These are phyloP conservation scores for Saccharomycopsis babjevae DNA, from an alignment of 805 yeast species.

Conservation along the genomic window DNA sequence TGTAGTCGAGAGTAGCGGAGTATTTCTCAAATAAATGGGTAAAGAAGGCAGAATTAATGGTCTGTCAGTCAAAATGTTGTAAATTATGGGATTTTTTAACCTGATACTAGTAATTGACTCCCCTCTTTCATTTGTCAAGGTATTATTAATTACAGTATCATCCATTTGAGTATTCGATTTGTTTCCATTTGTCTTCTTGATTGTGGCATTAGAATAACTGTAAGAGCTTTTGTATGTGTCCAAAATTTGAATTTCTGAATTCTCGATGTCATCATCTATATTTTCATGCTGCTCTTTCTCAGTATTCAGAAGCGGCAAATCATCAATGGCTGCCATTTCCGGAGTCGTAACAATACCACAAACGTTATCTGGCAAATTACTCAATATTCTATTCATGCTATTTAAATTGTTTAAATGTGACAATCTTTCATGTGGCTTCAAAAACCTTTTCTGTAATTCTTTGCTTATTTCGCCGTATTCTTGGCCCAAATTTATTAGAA, in stretches of 20 bases:
- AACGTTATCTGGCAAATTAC: slow-evolving; percentile 41
- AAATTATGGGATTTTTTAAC: slow-evolving; percentile 73
- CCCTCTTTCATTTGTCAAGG: slow-evolving; percentile 22
- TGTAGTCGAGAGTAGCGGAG: slow-evolving; percentile 65
- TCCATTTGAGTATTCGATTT: not conserved
- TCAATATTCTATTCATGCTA: slow-evolving; percentile 52
- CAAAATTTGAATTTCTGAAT: not conserved
- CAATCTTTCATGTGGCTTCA: slow-evolving; percentile 35
- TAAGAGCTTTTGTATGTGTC: slow-evolving; percentile 14
- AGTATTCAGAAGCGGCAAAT: slow-evolving; percentile 4
- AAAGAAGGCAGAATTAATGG: slow-evolving; percentile 85
- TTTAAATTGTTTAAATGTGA: slow-evolving; percentile 56
- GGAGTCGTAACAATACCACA: slow-evolving; percentile 89
- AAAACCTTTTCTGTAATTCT: slow-evolving; percentile 53
- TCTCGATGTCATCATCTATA: not conserved
- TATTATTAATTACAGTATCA: not conserved
- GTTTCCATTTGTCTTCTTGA: not conserved
- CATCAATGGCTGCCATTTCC: slow-evolving; percentile 43
- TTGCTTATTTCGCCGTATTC: slow-evolving; percentile 59
- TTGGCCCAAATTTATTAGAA: slow-evolving; percentile 74
- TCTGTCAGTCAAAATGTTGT: slow-evolving; percentile 84
- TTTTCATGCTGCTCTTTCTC: not conserved
- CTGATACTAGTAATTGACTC: slow-evolving; percentile 22
- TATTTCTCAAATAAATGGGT: slow-evolving; percentile 51
- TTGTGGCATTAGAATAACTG: slow-evolving; percentile 2